Base-by-base conservation (phyloP, 495 filamentous ascomycete genomes). In the Talaromyces ruber region DNA sequence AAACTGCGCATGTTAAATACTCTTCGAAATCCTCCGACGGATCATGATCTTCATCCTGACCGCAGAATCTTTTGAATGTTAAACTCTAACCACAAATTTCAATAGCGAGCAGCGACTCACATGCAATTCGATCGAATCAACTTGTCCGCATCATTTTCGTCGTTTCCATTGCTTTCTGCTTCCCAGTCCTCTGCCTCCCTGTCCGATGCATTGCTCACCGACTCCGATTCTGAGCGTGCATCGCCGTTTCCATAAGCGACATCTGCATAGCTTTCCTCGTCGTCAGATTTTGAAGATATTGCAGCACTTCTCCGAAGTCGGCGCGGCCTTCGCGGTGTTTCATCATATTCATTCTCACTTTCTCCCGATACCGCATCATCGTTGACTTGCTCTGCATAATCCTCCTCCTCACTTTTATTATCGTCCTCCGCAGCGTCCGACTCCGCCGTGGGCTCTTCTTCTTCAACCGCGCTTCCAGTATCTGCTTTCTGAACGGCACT, bases 21-120 rank as follows among this genome's bases (percentile, higher is more conserved):
- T 88, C 81, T 74, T 98, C 94, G 71, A 89, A 97, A 63, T 96
- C 93, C 62, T 89, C 88, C 64, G 83, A 86, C 6, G 92, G 90
- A 64, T 96, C 92, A 64, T 94, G 76, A 58, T 93, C 90, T 74
- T 96, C 92, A 67, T 92, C 88, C 64, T 90, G 80, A 43, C 81
- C 83, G 72, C 92, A 96, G 70, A 90, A 92, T 64, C 85, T 88
- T 63, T 62, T 12, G 9, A n/a, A 18, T 32, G 28, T 57, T 62
- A 76, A 70, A 63, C 64, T 55, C 29, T 29, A 28, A 39, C 60
- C 12, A 43, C 34, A 14, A 32, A 60, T 16, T 39, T 37, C 3
- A 60, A n/a, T n/a, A n/a, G 6, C 56, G 18, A 51, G 24, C 28
- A 29, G n/a, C 18, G 62, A 84, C 91, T 83, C 73, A 88, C 87